Percentiles rank a stretch among this genome's conserved stretches.
These are phyloP conservation scores for Astragalus membranaceus DNA, from an alignment of 306 rosid species.

Conservation along the genomic window DNA sequence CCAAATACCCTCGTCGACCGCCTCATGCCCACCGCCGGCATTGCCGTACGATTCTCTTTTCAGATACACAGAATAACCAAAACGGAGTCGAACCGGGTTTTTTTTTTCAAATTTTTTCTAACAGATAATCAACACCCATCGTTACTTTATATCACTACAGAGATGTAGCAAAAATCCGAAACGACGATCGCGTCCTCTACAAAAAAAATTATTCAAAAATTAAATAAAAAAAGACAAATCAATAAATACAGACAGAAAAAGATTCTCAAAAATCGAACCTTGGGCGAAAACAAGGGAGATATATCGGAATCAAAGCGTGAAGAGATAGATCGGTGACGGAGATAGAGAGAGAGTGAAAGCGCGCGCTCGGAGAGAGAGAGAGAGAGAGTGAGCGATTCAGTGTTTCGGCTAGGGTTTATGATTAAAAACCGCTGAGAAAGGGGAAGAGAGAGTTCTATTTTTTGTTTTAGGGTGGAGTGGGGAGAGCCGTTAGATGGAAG, in stretches of 20 bases:
- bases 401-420: conserved; percentile 90
- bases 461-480: conserved; percentile 20
- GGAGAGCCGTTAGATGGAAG: conserved; percentile 33
- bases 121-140: neutral
- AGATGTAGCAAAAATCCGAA: neutral
- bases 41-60: conserved; percentile 34
- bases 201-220: neutral
- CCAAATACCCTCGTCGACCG: conserved; percentile 82
- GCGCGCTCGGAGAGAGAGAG: neutral
- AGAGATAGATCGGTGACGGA: conserved; percentile 23
- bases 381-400: neutral
- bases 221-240: neutral
- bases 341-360: neutral
- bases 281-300: neutral
- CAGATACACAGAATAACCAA: neutral
- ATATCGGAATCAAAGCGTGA: neutral
- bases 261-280: neutral
- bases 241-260: neutral
- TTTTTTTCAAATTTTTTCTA: neutral
- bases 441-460: conserved; percentile 4
- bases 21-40: conserved; percentile 89
- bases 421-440: conserved; percentile 43
- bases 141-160: neutral
- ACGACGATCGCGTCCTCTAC: conserved; percentile 4
- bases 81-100: neutral